phyloP scores from a whole-genome alignment of 2,329 filamentous ascomycete species.

The Leptodontidium sp. region DNA sequence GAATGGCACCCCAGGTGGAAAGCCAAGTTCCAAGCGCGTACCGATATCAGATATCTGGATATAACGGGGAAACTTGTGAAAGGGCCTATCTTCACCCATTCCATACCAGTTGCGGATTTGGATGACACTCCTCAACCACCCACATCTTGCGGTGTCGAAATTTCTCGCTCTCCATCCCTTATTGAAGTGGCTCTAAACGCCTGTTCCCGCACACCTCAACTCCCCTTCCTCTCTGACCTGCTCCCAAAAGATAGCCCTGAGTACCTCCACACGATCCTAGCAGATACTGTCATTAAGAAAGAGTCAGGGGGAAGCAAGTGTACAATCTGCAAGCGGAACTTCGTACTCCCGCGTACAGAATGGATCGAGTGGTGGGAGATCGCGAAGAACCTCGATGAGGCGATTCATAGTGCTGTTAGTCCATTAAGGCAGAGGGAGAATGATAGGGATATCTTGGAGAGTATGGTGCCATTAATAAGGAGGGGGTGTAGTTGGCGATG shows the following conservation, averaged over 20 bases:
- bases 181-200: constrained; percentile 44
- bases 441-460: constrained; percentile 45
- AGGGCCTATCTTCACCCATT: constrained; percentile 39
- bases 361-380: constrained; percentile 71
- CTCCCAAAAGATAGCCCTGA: constrained; percentile 38
- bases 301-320: constrained; percentile 60
- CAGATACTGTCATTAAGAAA: constrained; percentile 49
- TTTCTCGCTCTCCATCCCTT: constrained; percentile 44
- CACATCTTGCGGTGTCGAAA: constrained; percentile 23
- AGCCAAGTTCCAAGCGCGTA: constrained; percentile 40
- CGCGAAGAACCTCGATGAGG: constrained; percentile 33
- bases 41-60: constrained; percentile 44
- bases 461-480: constrained; percentile 47
- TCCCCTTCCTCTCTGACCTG: constrained; percentile 38
- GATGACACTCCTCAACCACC: constrained; percentile 38
- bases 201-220: constrained; percentile 33
- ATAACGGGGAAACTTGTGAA: constrained; percentile 40
- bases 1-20: constrained; percentile 41
- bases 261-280: constrained; percentile 37
- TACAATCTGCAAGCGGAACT: constrained; percentile 57
- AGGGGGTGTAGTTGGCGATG: constrained; percentile 48
- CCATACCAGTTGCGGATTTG: constrained; percentile 33
- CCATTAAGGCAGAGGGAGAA: constrained; percentile 40
- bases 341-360: constrained; percentile 60
- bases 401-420: constrained; percentile 35